Evolutionary conservation across 345 rosid species (phyloP).

Genomic region (Populus simonii): DNA sequence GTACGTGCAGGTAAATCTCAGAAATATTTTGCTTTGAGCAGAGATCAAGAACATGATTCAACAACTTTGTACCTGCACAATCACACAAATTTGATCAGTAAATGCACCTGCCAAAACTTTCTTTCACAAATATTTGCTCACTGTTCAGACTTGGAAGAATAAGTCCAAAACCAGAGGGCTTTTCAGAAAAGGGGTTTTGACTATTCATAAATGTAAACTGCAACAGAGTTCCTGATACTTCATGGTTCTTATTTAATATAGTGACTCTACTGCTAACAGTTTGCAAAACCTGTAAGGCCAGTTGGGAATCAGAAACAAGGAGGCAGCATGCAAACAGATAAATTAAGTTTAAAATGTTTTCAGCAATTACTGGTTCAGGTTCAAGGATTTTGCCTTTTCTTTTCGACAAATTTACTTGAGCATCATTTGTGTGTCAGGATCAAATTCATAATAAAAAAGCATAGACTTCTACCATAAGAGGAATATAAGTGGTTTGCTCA

Average conservation of each 20-base stretch:
- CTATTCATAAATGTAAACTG: background rate
- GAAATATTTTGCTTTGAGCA: slow-evolving; percentile 63
- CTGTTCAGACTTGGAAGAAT: background rate
- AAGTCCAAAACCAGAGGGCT: background rate
- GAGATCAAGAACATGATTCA: slow-evolving; percentile 86
- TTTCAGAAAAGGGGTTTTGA: background rate
- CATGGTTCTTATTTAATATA: background rate
- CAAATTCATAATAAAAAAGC: background rate
- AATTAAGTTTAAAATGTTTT: background rate
- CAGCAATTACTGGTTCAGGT: background rate
- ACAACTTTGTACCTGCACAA: slow-evolving; percentile 71
- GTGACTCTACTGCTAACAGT: background rate
- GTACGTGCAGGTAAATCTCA: slow-evolving; percentile 94
- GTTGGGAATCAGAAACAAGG: background rate
- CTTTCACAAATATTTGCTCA: background rate
- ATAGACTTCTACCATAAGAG: background rate
- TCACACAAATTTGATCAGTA: slow-evolving; percentile 7
- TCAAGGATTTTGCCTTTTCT: background rate
- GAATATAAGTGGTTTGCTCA: slow-evolving; percentile 30
- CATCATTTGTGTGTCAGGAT: background rate
- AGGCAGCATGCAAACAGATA: background rate
- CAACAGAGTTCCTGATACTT: background rate
- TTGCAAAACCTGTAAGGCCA: background rate
- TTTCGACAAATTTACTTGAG: background rate
- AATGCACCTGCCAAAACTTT: background rate